phyloP scores from a whole-genome alignment of 768 basidiomycete genomes.

The Tremella fuciformis region DNA sequence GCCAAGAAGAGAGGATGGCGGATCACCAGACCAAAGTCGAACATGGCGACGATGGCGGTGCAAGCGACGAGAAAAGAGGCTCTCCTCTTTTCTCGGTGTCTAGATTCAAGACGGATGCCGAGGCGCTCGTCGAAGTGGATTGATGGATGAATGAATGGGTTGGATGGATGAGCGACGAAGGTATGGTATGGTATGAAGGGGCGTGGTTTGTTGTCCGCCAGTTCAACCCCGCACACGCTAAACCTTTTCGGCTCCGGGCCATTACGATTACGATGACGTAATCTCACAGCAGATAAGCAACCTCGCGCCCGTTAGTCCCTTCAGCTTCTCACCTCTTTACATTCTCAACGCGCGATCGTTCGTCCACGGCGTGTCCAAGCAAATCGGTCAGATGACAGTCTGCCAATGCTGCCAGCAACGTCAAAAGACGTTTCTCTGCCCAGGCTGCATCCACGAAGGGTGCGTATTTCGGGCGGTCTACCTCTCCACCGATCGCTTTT shows the following conservation, averaged over 20 bases:
- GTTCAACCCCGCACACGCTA: no score
- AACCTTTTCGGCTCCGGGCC: no score
- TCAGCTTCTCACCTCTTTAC: background rate
- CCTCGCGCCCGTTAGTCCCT: no score
- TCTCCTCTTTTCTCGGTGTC: no score
- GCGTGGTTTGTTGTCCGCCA: no score
- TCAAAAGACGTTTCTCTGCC: background rate
- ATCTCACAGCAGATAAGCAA: no score
- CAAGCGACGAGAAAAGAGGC: background rate
- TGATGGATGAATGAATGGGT: background rate
- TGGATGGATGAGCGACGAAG: background rate
- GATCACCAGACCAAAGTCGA: constrained; percentile 57
- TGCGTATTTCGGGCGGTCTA: background rate
- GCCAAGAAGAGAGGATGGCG: constrained; percentile 89
- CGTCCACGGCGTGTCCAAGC: no score
- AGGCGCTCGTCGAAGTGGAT: no score
- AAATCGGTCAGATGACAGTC: background rate
- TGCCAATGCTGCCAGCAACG: constrained; percentile 3
- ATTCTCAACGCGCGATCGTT: background rate
- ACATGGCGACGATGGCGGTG: constrained; percentile 8
- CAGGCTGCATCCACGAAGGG: constrained; percentile 8
- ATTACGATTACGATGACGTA: no score
- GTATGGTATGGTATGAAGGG: background rate
- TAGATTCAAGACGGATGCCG: no score
- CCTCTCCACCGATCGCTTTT: background rate